phyloP scores from a whole-genome alignment of 768 basidiomycete species.

The Albatrellus ellisii region DNA sequence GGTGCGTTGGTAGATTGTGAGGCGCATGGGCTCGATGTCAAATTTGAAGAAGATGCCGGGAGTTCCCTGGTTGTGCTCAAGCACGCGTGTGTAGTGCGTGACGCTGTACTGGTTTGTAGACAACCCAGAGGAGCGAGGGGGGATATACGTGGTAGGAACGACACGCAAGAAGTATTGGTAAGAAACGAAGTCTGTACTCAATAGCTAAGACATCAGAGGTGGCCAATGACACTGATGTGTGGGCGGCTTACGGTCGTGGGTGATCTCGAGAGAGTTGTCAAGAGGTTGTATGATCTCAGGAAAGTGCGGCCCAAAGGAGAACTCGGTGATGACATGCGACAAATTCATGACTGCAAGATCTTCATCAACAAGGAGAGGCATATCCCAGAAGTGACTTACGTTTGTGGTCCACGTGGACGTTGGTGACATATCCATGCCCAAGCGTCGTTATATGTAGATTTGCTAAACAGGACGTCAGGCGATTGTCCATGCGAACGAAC shows the following conservation, averaged over 20 bases:
- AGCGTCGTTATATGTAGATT: slow-evolving; percentile 92
- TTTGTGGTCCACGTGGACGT: slow-evolving; percentile 76
- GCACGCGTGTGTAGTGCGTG: slow-evolving; percentile 74
- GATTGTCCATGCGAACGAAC: not conserved
- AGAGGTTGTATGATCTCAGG: slow-evolving; percentile 92
- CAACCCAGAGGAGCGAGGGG: slow-evolving; percentile 41
- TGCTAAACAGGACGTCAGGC: slow-evolving; percentile 26
- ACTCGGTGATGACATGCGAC: slow-evolving; percentile 91
- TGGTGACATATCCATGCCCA: slow-evolving; percentile 87
- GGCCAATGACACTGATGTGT: not conserved
- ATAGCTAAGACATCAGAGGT: slow-evolving; percentile 1
- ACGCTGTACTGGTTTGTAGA: slow-evolving; percentile 86
- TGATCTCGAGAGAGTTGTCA: slow-evolving; percentile 76
- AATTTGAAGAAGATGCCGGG: slow-evolving; percentile 99
- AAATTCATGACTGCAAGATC: slow-evolving; percentile 75
- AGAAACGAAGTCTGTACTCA: slow-evolving; percentile 63
- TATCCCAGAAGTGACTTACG: slow-evolving; percentile 32
- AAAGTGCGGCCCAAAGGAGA: slow-evolving; percentile 94
- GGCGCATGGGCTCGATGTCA: slow-evolving; percentile 81
- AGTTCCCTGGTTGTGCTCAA: slow-evolving; percentile 64
- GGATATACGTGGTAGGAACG: slow-evolving; percentile 89
- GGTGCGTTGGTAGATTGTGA: slow-evolving; percentile 83
- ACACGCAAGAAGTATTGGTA: slow-evolving; percentile 95
- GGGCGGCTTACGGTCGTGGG: slow-evolving; percentile 45
- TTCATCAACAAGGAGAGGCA: not conserved